A percentile compares a stretch with the other conserved stretches of the same genome.
These are phyloP conservation scores for Cardamine occulta DNA, from an alignment of 345 rosid species.

Conservation along the genomic window DNA sequence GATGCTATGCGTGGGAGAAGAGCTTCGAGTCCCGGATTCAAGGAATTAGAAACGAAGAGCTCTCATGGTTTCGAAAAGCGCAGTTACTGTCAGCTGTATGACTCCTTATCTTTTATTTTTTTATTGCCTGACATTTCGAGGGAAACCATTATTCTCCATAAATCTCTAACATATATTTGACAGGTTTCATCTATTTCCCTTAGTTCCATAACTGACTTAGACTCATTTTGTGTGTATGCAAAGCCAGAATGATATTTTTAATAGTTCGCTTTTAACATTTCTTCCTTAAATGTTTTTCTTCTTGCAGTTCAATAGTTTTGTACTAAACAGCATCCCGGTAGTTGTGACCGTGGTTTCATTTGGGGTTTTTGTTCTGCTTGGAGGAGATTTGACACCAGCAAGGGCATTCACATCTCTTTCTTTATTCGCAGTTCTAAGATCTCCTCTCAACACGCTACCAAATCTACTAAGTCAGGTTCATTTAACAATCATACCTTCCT, in stretches of 20 bases:
- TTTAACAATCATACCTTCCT: neutral
- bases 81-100: constrained; percentile 84
- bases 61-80: constrained; percentile 90
- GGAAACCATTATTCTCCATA: neutral
- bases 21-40: constrained; percentile 83
- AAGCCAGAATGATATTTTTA: neutral
- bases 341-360: constrained; percentile 85
- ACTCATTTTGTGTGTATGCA: neutral
- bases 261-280: too few species aligned
- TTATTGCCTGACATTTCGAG: constrained; percentile 1
- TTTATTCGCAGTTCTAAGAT: constrained; percentile 75
- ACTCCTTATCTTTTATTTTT: neutral
- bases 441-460: constrained; percentile 85
- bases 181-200: neutral
- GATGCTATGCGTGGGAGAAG: constrained; percentile 97
- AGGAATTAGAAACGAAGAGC: constrained; percentile 71
- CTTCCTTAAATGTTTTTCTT: constrained; percentile 27
- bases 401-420: constrained; percentile 98
- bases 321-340: constrained; percentile 86
- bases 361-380: constrained; percentile 86
- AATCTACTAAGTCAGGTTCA: constrained; percentile 84
- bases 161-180: neutral
- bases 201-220: neutral
- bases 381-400: constrained; percentile 94
- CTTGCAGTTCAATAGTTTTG: constrained; percentile 82